Percentiles rank a stretch among this genome's conserved stretches.
phyloP scores from a whole-genome alignment of 306 rosid genomes.

The Corylus americana region DNA sequence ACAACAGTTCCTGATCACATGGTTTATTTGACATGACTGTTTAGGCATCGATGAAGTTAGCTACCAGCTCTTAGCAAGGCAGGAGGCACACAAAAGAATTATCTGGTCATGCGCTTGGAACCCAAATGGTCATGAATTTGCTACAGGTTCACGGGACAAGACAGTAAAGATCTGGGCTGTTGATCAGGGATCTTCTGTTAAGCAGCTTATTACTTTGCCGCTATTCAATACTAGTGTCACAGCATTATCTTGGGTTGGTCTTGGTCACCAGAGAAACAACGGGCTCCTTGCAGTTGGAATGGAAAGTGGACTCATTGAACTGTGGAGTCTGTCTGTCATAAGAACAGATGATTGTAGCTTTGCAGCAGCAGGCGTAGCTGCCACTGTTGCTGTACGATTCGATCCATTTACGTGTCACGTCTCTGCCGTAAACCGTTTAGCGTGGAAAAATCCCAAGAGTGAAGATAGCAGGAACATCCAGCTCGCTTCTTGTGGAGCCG shows the following conservation, averaged over 20 bases:
- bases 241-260: slow-evolving; percentile 70
- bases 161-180: slow-evolving; percentile 80
- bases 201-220: slow-evolving; percentile 56
- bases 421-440: slow-evolving; percentile 68
- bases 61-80: slow-evolving; percentile 60
- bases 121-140: slow-evolving; percentile 82
- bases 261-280: slow-evolving; percentile 23
- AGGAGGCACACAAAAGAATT: slow-evolving; percentile 94
- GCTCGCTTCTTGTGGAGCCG: slow-evolving; percentile 94
- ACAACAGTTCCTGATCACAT: slow-evolving; percentile 19
- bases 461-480: slow-evolving; percentile 52
- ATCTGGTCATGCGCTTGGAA: slow-evolving; percentile 99
- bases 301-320: slow-evolving; percentile 87
- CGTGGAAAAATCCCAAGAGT: slow-evolving; percentile 55
- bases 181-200: slow-evolving; percentile 49
- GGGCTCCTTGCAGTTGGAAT: slow-evolving; percentile 85
- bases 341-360: slow-evolving; percentile 42
- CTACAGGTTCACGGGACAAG: slow-evolving; percentile 92
- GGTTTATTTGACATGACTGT: slow-evolving; percentile 22
- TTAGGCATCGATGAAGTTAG: slow-evolving; percentile 60
- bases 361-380: slow-evolving; percentile 33
- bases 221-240: slow-evolving; percentile 73
- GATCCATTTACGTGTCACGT: slow-evolving; percentile 77
- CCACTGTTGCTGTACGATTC: slow-evolving; percentile 38
- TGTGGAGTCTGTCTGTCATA: slow-evolving; percentile 65